Evolutionary conservation across 2,329 filamentous ascomycete species (phyloP).

Genomic region (Ascomycota sp.): DNA sequence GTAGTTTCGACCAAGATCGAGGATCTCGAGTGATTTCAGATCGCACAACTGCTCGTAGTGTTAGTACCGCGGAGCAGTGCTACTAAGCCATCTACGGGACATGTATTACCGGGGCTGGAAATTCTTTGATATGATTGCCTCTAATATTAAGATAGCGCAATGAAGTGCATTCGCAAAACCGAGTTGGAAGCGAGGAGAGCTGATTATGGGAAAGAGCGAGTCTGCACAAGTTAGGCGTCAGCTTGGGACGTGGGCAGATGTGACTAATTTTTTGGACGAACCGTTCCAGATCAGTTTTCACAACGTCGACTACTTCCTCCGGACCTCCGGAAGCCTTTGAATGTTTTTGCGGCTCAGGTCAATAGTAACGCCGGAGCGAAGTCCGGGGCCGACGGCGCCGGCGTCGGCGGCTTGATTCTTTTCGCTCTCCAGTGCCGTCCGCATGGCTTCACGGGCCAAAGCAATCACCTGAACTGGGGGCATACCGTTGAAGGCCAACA

Average conservation of each 20-base stretch:
- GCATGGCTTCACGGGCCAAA: constrained; percentile 46
- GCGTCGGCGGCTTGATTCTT: constrained; percentile 42
- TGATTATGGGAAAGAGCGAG: constrained; percentile 68
- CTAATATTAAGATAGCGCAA: constrained; percentile 64
- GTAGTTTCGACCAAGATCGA: constrained; percentile 80
- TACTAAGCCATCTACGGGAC: constrained; percentile 1
- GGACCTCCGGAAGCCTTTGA: constrained; percentile 44
- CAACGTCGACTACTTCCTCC: constrained; percentile 54
- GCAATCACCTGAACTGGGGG: constrained; percentile 43
- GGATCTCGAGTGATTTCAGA: constrained; percentile 70
- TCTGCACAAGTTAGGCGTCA: constrained; percentile 19
- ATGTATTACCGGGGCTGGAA: constrained; percentile 34
- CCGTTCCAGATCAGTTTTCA: constrained; percentile 56
- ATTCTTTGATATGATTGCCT: constrained; percentile 51
- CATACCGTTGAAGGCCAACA: constrained; percentile 30
- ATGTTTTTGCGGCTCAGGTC: constrained; percentile 61
- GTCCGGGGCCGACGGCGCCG: constrained; percentile 34
- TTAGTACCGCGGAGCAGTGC: neutral
- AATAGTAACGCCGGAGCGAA: constrained; percentile 55
- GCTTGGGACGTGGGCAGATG: constrained; percentile 1
- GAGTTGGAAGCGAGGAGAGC: constrained; percentile 44
- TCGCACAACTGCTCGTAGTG: constrained; percentile 48
- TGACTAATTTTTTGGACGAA: constrained; percentile 14
- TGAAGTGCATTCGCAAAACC: constrained; percentile 57
- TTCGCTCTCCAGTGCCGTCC: constrained; percentile 44